Evolutionary conservation across 805 yeast species (phyloP).

Genomic region (Lachancea kluyveri): DNA sequence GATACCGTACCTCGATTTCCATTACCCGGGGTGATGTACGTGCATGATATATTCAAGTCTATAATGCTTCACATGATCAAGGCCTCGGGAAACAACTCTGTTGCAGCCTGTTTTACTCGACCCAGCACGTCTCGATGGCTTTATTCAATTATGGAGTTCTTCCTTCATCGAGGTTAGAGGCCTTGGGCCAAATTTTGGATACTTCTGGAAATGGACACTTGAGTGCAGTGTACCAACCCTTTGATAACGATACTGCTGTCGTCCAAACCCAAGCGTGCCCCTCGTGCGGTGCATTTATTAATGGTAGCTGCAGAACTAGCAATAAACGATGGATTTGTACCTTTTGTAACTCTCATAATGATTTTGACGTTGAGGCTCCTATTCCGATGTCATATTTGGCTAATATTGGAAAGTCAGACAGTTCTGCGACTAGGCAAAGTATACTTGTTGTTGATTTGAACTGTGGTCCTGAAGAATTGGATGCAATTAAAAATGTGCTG

Average conservation of each 20-base stretch:
- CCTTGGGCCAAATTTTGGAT: conserved; percentile 8
- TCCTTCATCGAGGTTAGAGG: conserved; percentile 15
- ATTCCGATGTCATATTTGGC: conserved; percentile 3
- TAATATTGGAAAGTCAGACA: neutral
- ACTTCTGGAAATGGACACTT: conserved; percentile 11
- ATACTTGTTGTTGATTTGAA: conserved; percentile 11
- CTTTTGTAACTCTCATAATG: conserved; percentile 12
- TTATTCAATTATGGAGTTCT: conserved; percentile 9
- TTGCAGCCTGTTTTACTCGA: too few species aligned
- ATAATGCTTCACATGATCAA: too few species aligned
- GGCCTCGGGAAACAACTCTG: neutral
- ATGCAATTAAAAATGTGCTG: conserved; percentile 4
- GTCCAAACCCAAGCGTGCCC: conserved; percentile 1
- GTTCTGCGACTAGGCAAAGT: neutral
- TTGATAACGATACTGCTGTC: conserved; percentile 1
- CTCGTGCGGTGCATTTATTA: conserved; percentile 6
- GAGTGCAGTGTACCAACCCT: conserved; percentile 10
- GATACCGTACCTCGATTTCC: too few species aligned
- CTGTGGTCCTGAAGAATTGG: conserved; percentile 9
- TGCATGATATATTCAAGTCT: too few species aligned
- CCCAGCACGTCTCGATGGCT: too few species aligned
- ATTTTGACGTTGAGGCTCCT: conserved; percentile 6
- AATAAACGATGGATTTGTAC: conserved; percentile 12
- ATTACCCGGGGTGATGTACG: too few species aligned
- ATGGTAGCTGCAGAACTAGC: conserved; percentile 3